These are phyloP conservation scores for Entophlyctis helioformis DNA, from an alignment of 192 early-diverging fungal genomes.

Conservation along the genomic window DNA sequence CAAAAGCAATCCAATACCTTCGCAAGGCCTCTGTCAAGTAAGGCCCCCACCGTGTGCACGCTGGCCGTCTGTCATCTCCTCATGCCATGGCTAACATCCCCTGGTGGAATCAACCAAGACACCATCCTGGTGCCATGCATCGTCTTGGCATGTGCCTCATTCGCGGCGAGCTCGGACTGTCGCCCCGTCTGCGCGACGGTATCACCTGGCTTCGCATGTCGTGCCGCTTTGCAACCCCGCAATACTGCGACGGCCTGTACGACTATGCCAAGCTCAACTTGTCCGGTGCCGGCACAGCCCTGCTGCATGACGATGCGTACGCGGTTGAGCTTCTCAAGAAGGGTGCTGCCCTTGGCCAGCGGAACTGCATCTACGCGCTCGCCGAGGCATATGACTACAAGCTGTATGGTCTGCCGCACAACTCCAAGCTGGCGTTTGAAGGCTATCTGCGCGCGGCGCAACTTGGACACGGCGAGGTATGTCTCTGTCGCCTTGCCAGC, in stretches of 20 bases:
- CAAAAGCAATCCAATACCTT: slow-evolving; percentile 62
- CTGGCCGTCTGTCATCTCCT: neutral
- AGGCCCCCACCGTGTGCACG: neutral
- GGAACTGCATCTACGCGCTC: slow-evolving; percentile 63
- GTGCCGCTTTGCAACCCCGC: slow-evolving; percentile 53
- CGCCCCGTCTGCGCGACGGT: slow-evolving; percentile 59
- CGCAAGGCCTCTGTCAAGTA: slow-evolving; percentile 34
- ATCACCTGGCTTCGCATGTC: slow-evolving; percentile 74
- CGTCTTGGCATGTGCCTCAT: slow-evolving; percentile 67
- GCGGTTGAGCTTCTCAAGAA: slow-evolving; percentile 60
- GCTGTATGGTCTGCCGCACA: slow-evolving; percentile 49
- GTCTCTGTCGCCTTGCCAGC: neutral
- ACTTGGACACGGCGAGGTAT: slow-evolving; percentile 47
- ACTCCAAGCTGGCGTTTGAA: slow-evolving; percentile 53
- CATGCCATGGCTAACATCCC: slow-evolving; percentile 6
- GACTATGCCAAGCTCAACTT: slow-evolving; percentile 71
- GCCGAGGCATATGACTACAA: slow-evolving; percentile 74
- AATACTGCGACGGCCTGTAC: slow-evolving; percentile 63
- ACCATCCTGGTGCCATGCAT: slow-evolving; percentile 47
- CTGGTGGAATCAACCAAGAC: too few relatives aligned
- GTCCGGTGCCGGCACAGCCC: slow-evolving; percentile 50
- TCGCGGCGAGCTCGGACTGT: slow-evolving; percentile 57
- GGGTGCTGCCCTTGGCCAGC: slow-evolving; percentile 62
- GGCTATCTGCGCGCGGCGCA: slow-evolving; percentile 76
- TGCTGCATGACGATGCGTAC: slow-evolving; percentile 64